Base-by-base conservation (phyloP, 2,329 filamentous ascomycete genomes). In the Colletotrichum horii region DNA sequence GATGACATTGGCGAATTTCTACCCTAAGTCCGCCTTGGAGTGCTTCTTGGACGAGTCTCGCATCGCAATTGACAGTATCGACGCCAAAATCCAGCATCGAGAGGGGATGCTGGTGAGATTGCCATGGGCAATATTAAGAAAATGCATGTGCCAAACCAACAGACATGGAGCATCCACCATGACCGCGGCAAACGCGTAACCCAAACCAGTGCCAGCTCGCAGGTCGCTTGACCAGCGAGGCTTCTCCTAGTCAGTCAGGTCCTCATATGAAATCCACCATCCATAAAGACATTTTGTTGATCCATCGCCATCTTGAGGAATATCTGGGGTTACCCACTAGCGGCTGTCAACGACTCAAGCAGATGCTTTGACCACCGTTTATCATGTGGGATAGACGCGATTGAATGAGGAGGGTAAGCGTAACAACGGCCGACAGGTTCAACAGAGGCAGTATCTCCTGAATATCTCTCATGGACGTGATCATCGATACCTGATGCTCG, bases 351-450 rank as follows among this genome's bases (percentile, higher is more conserved):
- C 73, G 32, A 62, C 56, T 66, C 67, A 61, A 77, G 70, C 60
- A 76, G n/a, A 69, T 74, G 74, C 76, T 76, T 65, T 71, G 76
- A 76, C 76, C 74, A 76, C 62, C 60, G 61, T 65, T 62, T 70
- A 76, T 76, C 58, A 61, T 73, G 74, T 67, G 73, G 70, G 64
- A 75, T 68, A 61, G 64, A 62, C 64, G 66, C 60, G 28, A 24
- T 43, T 36, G 55, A 38, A 36, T 38, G 58, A 28, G 48, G 65
- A 60, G 28, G 65, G 66, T 52, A 61, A 36, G 38, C 71, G 70
- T 48, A 70, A 34, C 48, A n/a, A 48, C 7, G 52, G 36, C 28
- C 30, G 28, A 7, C 16, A 58, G 9, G 11, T 60, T 72, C 66
- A 8, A 48, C 36, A 76, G 16, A 16, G 76, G 74, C 32, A 77